Evolutionary conservation across 2,329 filamentous ascomycete species (phyloP).

Genomic region (Fusarium sp.): DNA sequence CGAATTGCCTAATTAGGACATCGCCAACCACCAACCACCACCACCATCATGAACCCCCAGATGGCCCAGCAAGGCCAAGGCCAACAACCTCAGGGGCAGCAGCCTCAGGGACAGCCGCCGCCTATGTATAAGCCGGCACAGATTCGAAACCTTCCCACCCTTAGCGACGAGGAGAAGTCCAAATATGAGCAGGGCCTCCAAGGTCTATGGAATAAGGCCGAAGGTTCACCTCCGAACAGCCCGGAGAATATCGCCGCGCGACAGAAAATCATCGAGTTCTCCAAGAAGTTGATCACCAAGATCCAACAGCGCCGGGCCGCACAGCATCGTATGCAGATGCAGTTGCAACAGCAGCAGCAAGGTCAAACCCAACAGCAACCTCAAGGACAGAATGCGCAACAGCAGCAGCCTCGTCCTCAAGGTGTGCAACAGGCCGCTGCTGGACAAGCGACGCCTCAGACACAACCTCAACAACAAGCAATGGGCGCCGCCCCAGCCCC

Average conservation of each 20-base stretch:
- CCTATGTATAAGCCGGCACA: conserved; percentile 61
- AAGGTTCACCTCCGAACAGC: conserved; percentile 57
- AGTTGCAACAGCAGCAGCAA: conserved; percentile 43
- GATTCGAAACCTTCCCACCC: conserved; percentile 58
- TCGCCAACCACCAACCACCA: conserved; percentile 4
- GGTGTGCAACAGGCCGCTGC: conserved; percentile 33
- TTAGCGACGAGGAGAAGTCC: conserved; percentile 62
- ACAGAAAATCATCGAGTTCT: conserved; percentile 67
- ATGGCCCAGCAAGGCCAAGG: conserved; percentile 40
- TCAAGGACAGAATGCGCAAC: conserved; percentile 39
- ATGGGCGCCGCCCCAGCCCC: conserved; percentile 19
- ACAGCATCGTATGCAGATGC: conserved; percentile 47
- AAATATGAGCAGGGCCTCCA: conserved; percentile 67
- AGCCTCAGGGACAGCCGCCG: conserved; percentile 40
- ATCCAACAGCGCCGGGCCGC: conserved; percentile 53
- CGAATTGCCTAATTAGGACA: neutral
- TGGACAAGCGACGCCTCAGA: conserved; percentile 37
- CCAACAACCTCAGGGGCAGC: conserved; percentile 38
- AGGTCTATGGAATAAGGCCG: conserved; percentile 61
- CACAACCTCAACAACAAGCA: conserved; percentile 28
- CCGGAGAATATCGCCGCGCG: conserved; percentile 59
- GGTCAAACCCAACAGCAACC: conserved; percentile 37
- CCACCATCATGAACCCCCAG: conserved; percentile 39
- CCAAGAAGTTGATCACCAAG: conserved; percentile 63
- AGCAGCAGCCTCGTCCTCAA: conserved; percentile 40